Evolutionary conservation across 2,329 filamentous ascomycete species (phyloP).

Genomic region (Blastomyces percursus): DNA sequence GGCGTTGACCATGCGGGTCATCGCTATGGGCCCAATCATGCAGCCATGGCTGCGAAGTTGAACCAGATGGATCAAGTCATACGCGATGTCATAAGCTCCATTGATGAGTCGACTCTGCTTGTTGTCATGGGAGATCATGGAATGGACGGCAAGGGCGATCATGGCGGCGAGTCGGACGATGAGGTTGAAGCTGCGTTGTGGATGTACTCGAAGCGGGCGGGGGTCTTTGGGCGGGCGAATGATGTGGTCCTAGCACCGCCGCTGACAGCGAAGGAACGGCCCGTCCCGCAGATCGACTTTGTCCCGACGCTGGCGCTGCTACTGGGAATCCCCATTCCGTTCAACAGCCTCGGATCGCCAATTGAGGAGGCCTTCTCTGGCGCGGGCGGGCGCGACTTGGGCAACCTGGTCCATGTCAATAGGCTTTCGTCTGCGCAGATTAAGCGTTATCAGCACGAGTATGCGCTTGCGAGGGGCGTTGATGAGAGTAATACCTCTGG

Average conservation of each 20-base stretch:
- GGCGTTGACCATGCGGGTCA: conserved; percentile 97
- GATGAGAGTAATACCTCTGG: conserved; percentile 48
- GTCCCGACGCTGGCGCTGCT: conserved; percentile 85
- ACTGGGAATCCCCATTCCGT: conserved; percentile 84
- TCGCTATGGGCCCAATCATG: conserved; percentile 85
- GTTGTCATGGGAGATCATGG: conserved; percentile 99
- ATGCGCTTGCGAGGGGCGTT: conserved; percentile 61
- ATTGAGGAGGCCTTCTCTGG: conserved; percentile 90
- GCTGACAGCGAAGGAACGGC: conserved; percentile 58
- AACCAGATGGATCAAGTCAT: conserved; percentile 82
- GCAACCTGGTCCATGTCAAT: conserved; percentile 65
- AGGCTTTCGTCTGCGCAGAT: conserved; percentile 75
- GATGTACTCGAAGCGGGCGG: conserved; percentile 85
- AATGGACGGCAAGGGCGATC: conserved; percentile 95
- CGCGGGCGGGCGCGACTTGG: conserved; percentile 50
- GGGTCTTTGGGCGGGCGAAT: conserved; percentile 67
- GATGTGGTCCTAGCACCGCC: conserved; percentile 48
- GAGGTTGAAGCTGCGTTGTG: conserved; percentile 90
- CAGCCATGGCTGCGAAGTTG: conserved; percentile 82
- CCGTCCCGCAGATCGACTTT: conserved; percentile 80
- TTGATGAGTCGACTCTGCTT: conserved; percentile 79
- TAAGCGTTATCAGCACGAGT: conserved; percentile 75
- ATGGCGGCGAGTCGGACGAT: conserved; percentile 95
- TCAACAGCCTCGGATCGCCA: conserved; percentile 85
- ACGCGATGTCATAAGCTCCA: conserved; percentile 53